These are phyloP conservation scores for Podaxis pistillaris DNA, from an alignment of 768 basidiomycete species.

Conservation along the genomic window DNA sequence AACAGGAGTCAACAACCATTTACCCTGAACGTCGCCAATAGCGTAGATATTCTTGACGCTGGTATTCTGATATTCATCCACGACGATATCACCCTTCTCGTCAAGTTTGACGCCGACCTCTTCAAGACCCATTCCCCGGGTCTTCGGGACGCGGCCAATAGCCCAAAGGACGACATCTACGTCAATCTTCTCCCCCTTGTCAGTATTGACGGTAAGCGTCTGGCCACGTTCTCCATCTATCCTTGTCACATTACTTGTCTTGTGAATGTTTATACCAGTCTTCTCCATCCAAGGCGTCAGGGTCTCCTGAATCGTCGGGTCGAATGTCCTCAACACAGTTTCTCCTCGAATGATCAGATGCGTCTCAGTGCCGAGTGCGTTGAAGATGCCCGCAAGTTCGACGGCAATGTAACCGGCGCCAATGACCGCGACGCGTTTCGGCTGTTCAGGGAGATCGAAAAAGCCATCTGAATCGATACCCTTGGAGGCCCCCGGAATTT, in stretches of 20 bases:
- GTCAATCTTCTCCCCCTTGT: constrained; percentile 74
- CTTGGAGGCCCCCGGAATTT: constrained; percentile 86
- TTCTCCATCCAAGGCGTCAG: constrained; percentile 92
- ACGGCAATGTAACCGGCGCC: constrained; percentile 99
- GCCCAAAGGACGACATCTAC: constrained; percentile 93
- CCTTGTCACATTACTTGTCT: constrained; percentile 66
- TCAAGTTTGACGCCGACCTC: constrained; percentile 73
- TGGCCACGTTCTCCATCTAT: constrained; percentile 76
- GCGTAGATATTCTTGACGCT: constrained; percentile 68
- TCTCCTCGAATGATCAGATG: constrained; percentile 91
- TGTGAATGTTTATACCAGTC: constrained; percentile 89
- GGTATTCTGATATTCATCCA: constrained; percentile 91
- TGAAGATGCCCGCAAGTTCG: constrained; percentile 93
- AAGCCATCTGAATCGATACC: constrained; percentile 96
- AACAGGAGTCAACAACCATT: constrained; percentile 91
- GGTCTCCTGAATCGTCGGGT: constrained; percentile 79
- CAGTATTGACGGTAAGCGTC: constrained; percentile 71
- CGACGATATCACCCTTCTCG: constrained; percentile 78
- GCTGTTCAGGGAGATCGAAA: constrained; percentile 88
- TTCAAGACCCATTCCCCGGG: constrained; percentile 75
- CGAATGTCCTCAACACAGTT: constrained; percentile 90
- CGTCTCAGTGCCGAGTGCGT: constrained; percentile 88
- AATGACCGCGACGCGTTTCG: constrained; percentile 89
- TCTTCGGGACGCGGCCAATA: constrained; percentile 84
- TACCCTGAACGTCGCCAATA: constrained; percentile 92